Evolutionary conservation across 768 basidiomycete species (phyloP).

Genomic region (Coprinopsis sp.): DNA sequence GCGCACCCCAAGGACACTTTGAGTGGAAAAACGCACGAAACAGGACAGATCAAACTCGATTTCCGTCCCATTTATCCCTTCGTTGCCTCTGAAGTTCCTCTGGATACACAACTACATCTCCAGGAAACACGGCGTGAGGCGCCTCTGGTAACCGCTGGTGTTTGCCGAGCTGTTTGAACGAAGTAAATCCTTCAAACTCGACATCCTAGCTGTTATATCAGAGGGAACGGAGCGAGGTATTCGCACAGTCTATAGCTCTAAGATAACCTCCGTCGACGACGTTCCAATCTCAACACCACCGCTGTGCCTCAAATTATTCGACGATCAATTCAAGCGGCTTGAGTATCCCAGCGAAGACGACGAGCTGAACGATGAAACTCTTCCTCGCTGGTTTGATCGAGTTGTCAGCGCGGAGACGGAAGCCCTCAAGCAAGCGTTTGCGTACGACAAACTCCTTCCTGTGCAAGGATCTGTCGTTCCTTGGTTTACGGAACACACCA

Average conservation of each 20-base stretch:
- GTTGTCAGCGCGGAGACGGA: conserved; percentile 15
- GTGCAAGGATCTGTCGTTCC: conserved; percentile 22
- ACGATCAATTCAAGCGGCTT: conserved; percentile 17
- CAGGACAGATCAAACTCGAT: too few relatives aligned
- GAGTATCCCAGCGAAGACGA: conserved; percentile 11
- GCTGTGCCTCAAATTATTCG: conserved; percentile 19
- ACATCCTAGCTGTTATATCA: conserved; percentile 11
- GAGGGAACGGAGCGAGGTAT: conserved; percentile 8
- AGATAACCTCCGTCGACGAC: conserved; percentile 17
- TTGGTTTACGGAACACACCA: conserved; percentile 24
- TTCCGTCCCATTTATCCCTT: conserved; percentile 11
- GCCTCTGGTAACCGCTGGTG: too few relatives aligned
- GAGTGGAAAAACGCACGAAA: conserved; percentile 8
- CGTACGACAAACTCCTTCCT: conserved; percentile 21
- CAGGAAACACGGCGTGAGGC: too few relatives aligned
- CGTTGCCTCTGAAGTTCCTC: conserved; percentile 13
- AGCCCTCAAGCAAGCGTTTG: conserved; percentile 18
- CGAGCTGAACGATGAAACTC: conserved; percentile 7
- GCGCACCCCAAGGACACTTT: conserved; percentile 16
- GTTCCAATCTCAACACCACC: conserved; percentile 9
- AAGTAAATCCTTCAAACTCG: conserved; percentile 10
- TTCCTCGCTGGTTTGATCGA: conserved; percentile 8
- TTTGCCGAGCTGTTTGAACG: too few relatives aligned
- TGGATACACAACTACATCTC: too few relatives aligned
- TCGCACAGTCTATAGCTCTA: conserved; percentile 13